Evolutionary conservation across 2,329 filamentous ascomycete species (phyloP), one percentile per base, ranked within the genome.

Genomic region (Penicillium nordicum): DNA sequence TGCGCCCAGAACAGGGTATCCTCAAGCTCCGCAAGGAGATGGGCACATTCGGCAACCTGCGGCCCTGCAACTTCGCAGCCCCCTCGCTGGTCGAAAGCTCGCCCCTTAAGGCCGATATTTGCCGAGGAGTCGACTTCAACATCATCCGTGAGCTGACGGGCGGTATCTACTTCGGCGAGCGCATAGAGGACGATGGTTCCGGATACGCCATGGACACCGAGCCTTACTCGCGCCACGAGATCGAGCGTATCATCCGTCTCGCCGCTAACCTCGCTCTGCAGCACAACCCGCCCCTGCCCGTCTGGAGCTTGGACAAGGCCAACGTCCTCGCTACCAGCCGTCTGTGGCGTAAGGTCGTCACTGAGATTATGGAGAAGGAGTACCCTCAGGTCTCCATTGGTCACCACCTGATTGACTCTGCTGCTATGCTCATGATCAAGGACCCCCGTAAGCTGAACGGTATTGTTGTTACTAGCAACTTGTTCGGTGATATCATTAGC

Each of bases 371-470:
- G 82, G 83, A 82, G 65, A 87, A 87, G 63, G 93, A 97, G 80
- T 97, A 95, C 79, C 92, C 93, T 3, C 85, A 93, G 73, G 77
- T 97, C 44, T 84, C 89, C 79, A 78, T 95, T 42, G 85, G 87
- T 63, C 93, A 96, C 74, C 92, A 97, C 74, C 83, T 97, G 49
- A 96, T 97, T 72, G 93, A 97, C 78, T 90, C 86, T 55, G 93
- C 93, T n/a, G 93, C 93, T 63, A 97, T 97, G 92, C 80, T 97
- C 66, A 91, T 97, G 88, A 84, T 97, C 71, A 97, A 96, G 87
- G 93, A 92, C 77, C 93, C 93, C 10, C 82, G 87, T 11, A 84
- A 86, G 23, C 81, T 97, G 51, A 97, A 97, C 73, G 94, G 93
- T 52, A 86, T 97, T 36, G 84, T 97, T 45, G 87, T 97, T 62